Evolutionary conservation across 768 basidiomycete genomes (phyloP), one percentile per base, ranked within the genome.

Genomic region (Chalciporus sphaerocephalus): DNA sequence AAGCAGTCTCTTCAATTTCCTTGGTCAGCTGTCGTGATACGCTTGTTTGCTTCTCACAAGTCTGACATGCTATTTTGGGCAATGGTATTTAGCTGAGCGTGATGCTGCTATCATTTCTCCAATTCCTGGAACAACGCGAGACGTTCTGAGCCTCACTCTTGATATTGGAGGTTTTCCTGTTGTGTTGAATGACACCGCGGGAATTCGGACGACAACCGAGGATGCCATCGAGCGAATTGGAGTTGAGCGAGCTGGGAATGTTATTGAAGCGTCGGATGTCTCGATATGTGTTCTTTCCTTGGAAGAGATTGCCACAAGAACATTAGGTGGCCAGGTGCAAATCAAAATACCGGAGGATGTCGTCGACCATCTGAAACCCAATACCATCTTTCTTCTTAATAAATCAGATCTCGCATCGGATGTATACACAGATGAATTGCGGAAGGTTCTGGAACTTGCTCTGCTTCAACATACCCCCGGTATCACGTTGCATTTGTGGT

Each of bases 31-130:
- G 30, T 34, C 1, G 21, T 37, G 30, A 16, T 9, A 17, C 27
- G 1, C 37, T 25, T n/a, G 11, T 40, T 23, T 30, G n/a, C 10
- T 8, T 11, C 17, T 7, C 13, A 15, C 25, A 9, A 16, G 17
- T 32, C 24, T 40, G 4, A 50, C 18, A 8, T 17, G 12, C 41
- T 28, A 21, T 39, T n/a, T 40, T 10, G 22, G 4, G 17, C 18
- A 30, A 23, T 44, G 15, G 18, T 17, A 9, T n/a, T n/a, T 46
- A 93, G 92, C 88, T 4, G 86, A 87, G 51, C 74, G 92, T 12
- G 88, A 91, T 49, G 92, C 89, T 1, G 89, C 93, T 0, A 94
- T 96, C 44, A 90, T 93, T 12, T 92, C 92, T 0, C 74, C 85
- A 4, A 73, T 91, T 16, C 87, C 92, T 0, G 92, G 92, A 0